These are phyloP conservation scores for Scopulariopsis brevicaulis DNA, from an alignment of 2,329 filamentous ascomycete species.

Conservation along the genomic window DNA sequence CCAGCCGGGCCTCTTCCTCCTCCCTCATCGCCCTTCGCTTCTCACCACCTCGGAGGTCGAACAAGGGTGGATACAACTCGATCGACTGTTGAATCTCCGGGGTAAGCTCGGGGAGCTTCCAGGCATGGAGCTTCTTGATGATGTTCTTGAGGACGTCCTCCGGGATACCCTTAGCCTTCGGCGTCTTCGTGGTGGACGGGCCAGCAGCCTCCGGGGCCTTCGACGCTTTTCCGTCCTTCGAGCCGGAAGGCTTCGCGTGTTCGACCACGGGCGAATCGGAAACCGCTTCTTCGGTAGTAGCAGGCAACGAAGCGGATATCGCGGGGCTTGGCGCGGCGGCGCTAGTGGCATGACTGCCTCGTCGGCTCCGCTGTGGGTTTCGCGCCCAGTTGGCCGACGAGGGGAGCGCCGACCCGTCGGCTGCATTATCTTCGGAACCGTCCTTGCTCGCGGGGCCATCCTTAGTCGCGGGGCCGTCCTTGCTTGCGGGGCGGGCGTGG, in stretches of 20 bases:
- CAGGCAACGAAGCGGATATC: slow-evolving; percentile 47
- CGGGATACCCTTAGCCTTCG: background rate
- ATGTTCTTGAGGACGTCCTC: slow-evolving; percentile 8
- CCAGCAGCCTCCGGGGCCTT: slow-evolving; percentile 2
- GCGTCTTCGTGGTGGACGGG: slow-evolving; percentile 7
- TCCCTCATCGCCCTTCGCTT: slow-evolving; percentile 71
- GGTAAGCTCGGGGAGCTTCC: slow-evolving; percentile 6
- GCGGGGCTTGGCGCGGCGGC: slow-evolving; percentile 75
- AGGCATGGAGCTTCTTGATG: slow-evolving; percentile 10
- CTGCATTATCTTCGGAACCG: slow-evolving; percentile 51
- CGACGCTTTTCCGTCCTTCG: slow-evolving; percentile 6
- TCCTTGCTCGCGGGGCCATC: slow-evolving; percentile 52
- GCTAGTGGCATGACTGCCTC: slow-evolving; percentile 71
- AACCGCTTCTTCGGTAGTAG: slow-evolving; percentile 35
- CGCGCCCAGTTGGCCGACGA: slow-evolving; percentile 90
- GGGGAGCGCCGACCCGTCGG: slow-evolving; percentile 80
- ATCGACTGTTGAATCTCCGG: slow-evolving; percentile 9
- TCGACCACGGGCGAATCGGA: slow-evolving; percentile 16
- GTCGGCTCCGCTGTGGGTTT: slow-evolving; percentile 54
- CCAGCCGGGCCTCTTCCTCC: slow-evolving; percentile 47
- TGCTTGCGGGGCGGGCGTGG: slow-evolving; percentile 65
- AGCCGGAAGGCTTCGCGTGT: slow-evolving; percentile 9
- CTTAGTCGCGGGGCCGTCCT: slow-evolving; percentile 54
- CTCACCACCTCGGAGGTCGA: slow-evolving; percentile 71
- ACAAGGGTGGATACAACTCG: slow-evolving; percentile 52